These are phyloP conservation scores for Eleusine indica DNA, from an alignment of 176 grass and related monocot genomes.

Conservation along the genomic window DNA sequence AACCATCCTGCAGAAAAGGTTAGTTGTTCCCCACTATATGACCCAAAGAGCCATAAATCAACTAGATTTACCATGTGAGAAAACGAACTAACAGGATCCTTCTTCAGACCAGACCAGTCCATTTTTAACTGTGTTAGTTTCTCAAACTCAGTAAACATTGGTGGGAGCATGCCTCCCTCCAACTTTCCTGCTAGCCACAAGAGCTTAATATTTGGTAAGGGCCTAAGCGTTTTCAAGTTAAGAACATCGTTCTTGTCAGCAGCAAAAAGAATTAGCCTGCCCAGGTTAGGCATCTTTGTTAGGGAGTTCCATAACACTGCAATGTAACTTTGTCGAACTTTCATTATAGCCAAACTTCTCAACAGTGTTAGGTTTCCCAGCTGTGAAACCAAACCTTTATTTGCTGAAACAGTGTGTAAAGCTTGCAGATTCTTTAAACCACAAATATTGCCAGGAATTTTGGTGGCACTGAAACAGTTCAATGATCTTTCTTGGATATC, in stretches of 20 bases:
- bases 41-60: constrained; percentile 8
- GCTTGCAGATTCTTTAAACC: constrained; percentile 38
- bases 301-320: constrained; percentile 38
- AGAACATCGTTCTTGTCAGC: constrained; percentile 34
- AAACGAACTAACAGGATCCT: constrained; percentile 53
- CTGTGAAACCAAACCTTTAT: constrained; percentile 39
- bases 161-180: constrained; percentile 23
- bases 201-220: constrained; percentile 12
- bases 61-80: constrained; percentile 46
- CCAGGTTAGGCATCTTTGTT: constrained; percentile 44
- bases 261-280: constrained; percentile 9
- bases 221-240: constrained; percentile 15
- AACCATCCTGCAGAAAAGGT: constrained; percentile 49
- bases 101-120: constrained; percentile 47
- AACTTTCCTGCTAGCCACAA: constrained; percentile 44
- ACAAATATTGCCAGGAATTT: constrained; percentile 23
- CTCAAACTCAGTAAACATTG: constrained; percentile 18
- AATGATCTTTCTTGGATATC: constrained; percentile 38
- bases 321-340: constrained; percentile 32
- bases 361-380: constrained; percentile 35
- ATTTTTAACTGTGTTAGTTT: constrained; percentile 41
- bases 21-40: constrained; percentile 39
- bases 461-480: constrained; percentile 14
- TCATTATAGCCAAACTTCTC: constrained; percentile 39
- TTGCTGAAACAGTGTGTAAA: constrained; percentile 34